Evolutionary conservation across 2,329 filamentous ascomycete genomes (phyloP).

Genomic region (Chalara sp.): DNA sequence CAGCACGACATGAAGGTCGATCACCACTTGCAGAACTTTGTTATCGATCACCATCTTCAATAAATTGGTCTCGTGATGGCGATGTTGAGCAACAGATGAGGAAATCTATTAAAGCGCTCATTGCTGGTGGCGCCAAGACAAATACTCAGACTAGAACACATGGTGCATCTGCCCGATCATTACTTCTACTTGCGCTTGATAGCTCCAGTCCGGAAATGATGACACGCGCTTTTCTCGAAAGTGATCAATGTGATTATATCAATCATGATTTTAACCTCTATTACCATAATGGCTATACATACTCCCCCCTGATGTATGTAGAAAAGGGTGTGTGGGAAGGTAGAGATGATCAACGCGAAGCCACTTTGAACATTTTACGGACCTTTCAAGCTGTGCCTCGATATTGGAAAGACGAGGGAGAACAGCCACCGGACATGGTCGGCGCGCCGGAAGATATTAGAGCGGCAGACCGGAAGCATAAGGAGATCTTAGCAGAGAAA

Average conservation of each 20-base stretch:
- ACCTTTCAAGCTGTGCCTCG: background rate
- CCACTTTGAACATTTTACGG: background rate
- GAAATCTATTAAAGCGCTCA: slow-evolving; percentile 47
- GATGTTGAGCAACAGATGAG: slow-evolving; percentile 38
- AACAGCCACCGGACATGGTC: background rate
- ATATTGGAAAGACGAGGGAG: background rate
- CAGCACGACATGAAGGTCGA: slow-evolving; percentile 52
- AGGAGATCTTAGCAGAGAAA: background rate
- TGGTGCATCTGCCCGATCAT: slow-evolving; percentile 35
- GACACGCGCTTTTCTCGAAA: slow-evolving; percentile 51
- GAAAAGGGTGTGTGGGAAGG: slow-evolving; percentile 10
- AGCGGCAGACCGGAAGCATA: background rate
- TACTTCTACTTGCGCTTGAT: slow-evolving; percentile 53
- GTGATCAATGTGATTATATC: slow-evolving; percentile 56
- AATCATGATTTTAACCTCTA: slow-evolving; percentile 53
- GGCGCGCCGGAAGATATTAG: background rate
- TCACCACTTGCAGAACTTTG: slow-evolving; percentile 59
- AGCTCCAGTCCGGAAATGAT: slow-evolving; percentile 46
- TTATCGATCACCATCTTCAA: slow-evolving; percentile 36
- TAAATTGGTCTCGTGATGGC: slow-evolving; percentile 37
- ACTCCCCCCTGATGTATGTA: slow-evolving; percentile 60
- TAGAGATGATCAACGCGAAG: background rate
- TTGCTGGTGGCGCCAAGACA: slow-evolving; percentile 40
- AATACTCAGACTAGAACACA: background rate
- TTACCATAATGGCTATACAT: slow-evolving; percentile 44